Base-by-base conservation (phyloP, 2,329 filamentous ascomycete species). In the Hypoxylon sp. region DNA sequence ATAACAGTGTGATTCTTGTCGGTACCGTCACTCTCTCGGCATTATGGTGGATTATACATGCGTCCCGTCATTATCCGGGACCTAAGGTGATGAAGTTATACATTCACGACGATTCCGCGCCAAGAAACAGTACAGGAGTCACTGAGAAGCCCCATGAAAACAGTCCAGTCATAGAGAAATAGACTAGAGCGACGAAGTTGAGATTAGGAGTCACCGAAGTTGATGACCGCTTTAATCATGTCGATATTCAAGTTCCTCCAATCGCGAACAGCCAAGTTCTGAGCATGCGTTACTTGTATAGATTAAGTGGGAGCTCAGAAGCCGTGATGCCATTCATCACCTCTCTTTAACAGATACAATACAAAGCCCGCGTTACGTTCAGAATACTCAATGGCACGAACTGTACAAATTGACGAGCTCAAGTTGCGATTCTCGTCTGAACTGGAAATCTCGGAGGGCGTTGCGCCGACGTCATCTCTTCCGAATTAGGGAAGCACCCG, bases 1-100 rank as follows among this genome's bases (percentile, higher is more conserved):
- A 84, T 73, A 87, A 86, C 74, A 84, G 82, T 65, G 85, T 87
- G 2, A 86, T 87, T 60, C 75, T 87, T 21, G 82, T 82, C 17
- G 83, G 86, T 21, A 79, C 82, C 48, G 70, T 86, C n/a, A 69
- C 77, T 0, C 62, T 87, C 4, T 85, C 84, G 0, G 76, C 76
- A 0, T 62, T 82, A 3, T 86, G 85, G 85, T 87, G 85, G 85
- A 63, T 83, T 5, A 56, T 83, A 1, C 82, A 86, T 63, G 85
- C 82, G 2, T 71, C 75, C 19, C 75, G 75, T 43, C 80, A 85
- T 65, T 87, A 87, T 65, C 82, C 83, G 0, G 83, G 84, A 0
- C 85, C 85, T 2, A 85, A 84, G 69, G 77, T 87, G 21, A 80
- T 83, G 75, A 74, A 75, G 19, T 62, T 86, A 58, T 85, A 86